Conservation (phyloP, 805 yeast genomes). For the Wickerhamiella musiphila region DNA sequence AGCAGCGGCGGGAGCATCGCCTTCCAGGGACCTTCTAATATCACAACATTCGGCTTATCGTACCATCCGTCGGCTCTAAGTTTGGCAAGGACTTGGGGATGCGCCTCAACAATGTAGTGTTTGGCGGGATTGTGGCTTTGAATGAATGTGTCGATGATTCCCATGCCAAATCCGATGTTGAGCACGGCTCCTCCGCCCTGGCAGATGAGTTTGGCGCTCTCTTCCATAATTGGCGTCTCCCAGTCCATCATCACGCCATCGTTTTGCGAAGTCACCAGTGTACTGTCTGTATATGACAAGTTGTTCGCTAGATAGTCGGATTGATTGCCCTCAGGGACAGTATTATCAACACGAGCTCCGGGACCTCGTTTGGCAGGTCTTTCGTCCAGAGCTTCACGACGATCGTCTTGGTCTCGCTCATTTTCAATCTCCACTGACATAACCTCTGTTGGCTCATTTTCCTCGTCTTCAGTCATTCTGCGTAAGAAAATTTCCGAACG, state of each 20-base stretch:
- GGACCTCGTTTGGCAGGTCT: constrained; percentile 9
- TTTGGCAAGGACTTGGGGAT: constrained; percentile 69
- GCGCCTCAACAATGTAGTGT: constrained; percentile 89
- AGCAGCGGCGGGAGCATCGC: constrained; percentile 52
- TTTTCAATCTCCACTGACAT: constrained; percentile 5
- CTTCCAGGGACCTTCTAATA: constrained; percentile 89
- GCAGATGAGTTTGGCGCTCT: constrained; percentile 63
- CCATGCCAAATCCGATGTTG: constrained; percentile 94
- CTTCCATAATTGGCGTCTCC: constrained; percentile 70
- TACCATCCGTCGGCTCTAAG: constrained; percentile 69
- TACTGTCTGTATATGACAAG: constrained; percentile 46
- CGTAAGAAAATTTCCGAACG: constrained; percentile 72
- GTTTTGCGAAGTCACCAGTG: constrained; percentile 53
- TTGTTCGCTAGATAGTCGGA: constrained; percentile 45
- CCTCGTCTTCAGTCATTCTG: constrained; percentile 28
- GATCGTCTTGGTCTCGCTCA: constrained; percentile 8
- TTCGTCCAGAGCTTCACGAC: constrained; percentile 6
- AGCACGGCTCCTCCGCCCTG: constrained; percentile 33
- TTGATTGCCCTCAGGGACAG: constrained; percentile 27
- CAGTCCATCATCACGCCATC: constrained; percentile 98
- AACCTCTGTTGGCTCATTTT: constrained; percentile 6
- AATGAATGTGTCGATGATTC: constrained; percentile 73
- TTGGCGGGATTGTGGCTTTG: constrained; percentile 38
- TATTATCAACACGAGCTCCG: not conserved
- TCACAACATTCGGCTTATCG: constrained; percentile 48